Base-by-base conservation (phyloP, 78 protist genomes). In the Tieghemostelium lacteum region DNA sequence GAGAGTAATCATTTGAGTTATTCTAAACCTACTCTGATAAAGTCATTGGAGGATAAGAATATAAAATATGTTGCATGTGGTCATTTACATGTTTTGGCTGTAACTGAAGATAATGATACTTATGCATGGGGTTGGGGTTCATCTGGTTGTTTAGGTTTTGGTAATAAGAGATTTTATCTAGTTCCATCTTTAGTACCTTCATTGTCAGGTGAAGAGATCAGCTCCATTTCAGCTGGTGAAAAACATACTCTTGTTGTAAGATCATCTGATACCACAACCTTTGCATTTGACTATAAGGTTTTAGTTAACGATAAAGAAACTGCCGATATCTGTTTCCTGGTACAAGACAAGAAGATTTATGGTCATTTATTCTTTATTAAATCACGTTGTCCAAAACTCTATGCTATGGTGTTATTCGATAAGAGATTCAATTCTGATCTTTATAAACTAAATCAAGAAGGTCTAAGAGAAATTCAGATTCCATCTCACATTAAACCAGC, bases 71-170 rank as follows among this genome's bases (percentile, higher is more conserved):
- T 88, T 2, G 57, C 93, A 3, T 88, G 93, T 70, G 95, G 95
- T 7, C 87, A 71, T 63, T 54, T 92, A 22, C 95, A 92, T 61
- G 70, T 86, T 7, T 31, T 92, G 0, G 92, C 73, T 0, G 58
- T 92, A 12, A 83, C 88, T 22, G 77, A 63, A 24, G 77, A 73
- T 4, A 67, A 85, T 20, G 86, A 78, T 28, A 64, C 72, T 1
- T 92, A 80, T n/a, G n/a, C 73, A 39, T 92, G 88, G 78, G 95
- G 95, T 7, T 92, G 95, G 95, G 88, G 88, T 33, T 12, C 74
- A 1, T 28, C 73, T 16, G 95, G 95, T 3, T 69, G 80, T 62
- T 76, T 92, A 19, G 95, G 92, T 8, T 57, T 65, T 24, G 92
- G 92, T 33, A 67, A 83, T 29, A 58, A 73, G 16, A 83, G 50